Conservation (phyloP, 306 rosid genomes). For the Castanopsis chinensis region DNA sequence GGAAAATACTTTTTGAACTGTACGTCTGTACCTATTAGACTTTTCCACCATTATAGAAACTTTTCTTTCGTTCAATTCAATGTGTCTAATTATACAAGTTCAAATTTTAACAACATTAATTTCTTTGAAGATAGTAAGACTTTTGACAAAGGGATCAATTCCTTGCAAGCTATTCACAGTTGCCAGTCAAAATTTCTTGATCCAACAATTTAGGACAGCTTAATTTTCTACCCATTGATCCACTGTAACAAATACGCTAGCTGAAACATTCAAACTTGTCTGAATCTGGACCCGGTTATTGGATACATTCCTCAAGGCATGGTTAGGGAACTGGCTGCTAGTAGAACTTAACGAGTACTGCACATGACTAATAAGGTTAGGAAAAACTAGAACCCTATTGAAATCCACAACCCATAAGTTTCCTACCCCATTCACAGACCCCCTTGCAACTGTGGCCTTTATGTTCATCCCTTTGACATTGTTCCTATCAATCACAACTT, state of each 20-base stretch:
- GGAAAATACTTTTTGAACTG: too few relatives aligned
- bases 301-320: conserved; percentile 59
- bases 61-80: too few relatives aligned
- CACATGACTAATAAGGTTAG: conserved; percentile 64
- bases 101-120: too few relatives aligned
- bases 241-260: conserved; percentile 51
- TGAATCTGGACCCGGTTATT: conserved; percentile 62
- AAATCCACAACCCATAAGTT: conserved; percentile 73
- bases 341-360: conserved; percentile 58
- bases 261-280: conserved; percentile 47
- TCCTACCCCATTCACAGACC: conserved; percentile 53
- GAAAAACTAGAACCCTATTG: conserved; percentile 54
- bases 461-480: conserved; percentile 64
- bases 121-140: too few relatives aligned
- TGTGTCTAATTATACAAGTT: too few relatives aligned
- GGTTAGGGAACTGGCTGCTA: conserved; percentile 44
- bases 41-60: too few relatives aligned
- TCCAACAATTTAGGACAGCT: conserved; percentile 4
- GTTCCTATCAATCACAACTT: conserved; percentile 73
- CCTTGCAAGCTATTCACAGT: conserved; percentile 33
- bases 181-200: neutral
- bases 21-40: too few relatives aligned
- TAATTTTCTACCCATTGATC: conserved; percentile 47
- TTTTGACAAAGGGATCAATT: neutral
- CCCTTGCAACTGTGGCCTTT: conserved; percentile 60